phyloP scores from a whole-genome alignment of 2,329 filamentous ascomycete species.

The Sporothrix protearum region DNA sequence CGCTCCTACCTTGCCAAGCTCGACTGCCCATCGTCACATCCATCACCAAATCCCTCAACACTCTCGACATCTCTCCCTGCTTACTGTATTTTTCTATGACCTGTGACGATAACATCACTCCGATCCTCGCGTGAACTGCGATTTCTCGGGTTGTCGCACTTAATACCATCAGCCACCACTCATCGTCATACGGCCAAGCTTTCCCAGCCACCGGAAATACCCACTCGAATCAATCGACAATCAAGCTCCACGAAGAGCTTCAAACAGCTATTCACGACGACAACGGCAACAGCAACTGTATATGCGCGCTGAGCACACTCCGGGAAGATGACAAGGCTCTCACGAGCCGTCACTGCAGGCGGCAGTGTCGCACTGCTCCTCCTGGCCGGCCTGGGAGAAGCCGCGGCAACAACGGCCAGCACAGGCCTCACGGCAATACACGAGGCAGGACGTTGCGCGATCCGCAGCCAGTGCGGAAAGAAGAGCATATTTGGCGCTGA shows the following conservation, averaged over 20 bases:
- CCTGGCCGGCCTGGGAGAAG: conserved; percentile 35
- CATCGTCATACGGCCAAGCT: conserved; percentile 2
- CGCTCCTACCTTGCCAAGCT: conserved; percentile 8
- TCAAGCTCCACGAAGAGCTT: conserved; percentile 6
- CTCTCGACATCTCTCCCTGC: neutral
- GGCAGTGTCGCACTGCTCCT: conserved; percentile 32
- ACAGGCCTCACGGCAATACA: conserved; percentile 58
- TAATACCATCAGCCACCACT: neutral
- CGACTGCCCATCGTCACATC: neutral
- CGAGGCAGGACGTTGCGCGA: conserved; percentile 82
- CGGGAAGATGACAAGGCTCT: conserved; percentile 39
- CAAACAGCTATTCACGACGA: neutral
- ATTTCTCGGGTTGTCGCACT: neutral
- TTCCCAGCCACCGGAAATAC: conserved; percentile 21
- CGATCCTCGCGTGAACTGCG: neutral
- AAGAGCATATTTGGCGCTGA: conserved; percentile 85
- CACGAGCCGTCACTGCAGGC: conserved; percentile 35
- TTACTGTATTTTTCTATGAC: too few species aligned
- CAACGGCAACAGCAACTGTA: neutral
- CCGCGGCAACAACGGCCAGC: conserved; percentile 30
- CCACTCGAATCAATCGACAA: neutral
- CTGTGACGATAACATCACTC: neutral
- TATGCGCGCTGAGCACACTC: neutral
- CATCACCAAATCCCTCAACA: neutral
- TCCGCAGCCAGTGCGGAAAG: conserved; percentile 87